Base-by-base conservation (phyloP, 495 filamentous ascomycete genomes). In the Aspergillus coremiiformis region DNA sequence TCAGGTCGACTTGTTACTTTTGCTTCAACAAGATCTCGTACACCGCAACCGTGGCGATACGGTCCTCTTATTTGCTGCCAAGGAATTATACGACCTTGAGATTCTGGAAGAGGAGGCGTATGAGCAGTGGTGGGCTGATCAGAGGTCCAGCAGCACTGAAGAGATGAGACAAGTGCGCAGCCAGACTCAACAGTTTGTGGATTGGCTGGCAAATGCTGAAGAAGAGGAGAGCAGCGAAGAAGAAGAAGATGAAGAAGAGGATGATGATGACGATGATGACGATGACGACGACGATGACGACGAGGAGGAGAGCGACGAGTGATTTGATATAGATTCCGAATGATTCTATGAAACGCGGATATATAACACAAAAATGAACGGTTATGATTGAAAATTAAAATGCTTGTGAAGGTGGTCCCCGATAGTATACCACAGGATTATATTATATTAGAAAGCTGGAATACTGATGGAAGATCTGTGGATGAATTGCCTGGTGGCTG, bases 61-160 rank as follows among this genome's bases (percentile, higher is more conserved):
- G 10, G 73, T 96, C 3, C 72, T 97, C 3, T 73, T 92, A 6
- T 86, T 83, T 39, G 73, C 86, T 53, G 75, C 84, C 26, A 90
- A 92, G 72, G 82, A 86, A 64, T 71, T 95, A 49, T 94, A 95
- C 64, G 82, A 86, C 50, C 65, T 85, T 47, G 93, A 97, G 55
- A 75, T 96, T 6, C 65, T 96, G 0, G 90, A 96, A 64, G 88
- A 95, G 64, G 92, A 95, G 33, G 90, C 84, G 0, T 85, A 93
- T 39, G 71, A 90, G 62, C 78, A 80, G 52, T 98, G 93, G 93
- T 97, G 91, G 92, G 77, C 72, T 17, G 82, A 93, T 66, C 73
- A 74, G 53, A 77, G 80, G 58, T 81, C 82, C 7, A 78, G 71
- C 24, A 78, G 73, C 49, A 80, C 69, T 7, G 85, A 86, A 26